phyloP scores from a whole-genome alignment of 352 stramenopile species.

The Phytophthora palmivora region DNA sequence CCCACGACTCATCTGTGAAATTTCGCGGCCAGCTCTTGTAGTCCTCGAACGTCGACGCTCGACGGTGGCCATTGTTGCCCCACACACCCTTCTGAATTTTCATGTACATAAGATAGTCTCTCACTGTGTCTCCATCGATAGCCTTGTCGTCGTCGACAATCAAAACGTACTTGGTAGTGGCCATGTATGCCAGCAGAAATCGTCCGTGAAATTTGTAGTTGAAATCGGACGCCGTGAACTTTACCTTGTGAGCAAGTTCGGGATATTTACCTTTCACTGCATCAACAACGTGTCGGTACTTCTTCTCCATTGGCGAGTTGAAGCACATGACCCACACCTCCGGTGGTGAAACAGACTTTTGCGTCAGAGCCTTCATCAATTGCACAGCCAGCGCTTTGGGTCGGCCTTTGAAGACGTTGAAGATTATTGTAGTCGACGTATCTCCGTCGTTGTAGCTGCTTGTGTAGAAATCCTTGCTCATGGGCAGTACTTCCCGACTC shows the following conservation, averaged over 20 bases:
- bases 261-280: neutral
- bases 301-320: constrained; percentile 24
- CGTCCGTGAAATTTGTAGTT: neutral
- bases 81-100: neutral
- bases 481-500: too few relatives aligned
- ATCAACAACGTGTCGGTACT: constrained; percentile 25
- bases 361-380: neutral
- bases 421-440: too few relatives aligned
- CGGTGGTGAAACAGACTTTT: neutral
- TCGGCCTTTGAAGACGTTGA: too few relatives aligned
- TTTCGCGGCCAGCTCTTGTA: constrained; percentile 70
- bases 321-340: neutral
- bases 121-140: neutral
- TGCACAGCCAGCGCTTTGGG: neutral
- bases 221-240: neutral
- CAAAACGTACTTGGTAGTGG: neutral
- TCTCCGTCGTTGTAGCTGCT: too few relatives aligned
- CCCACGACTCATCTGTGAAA: constrained; percentile 36
- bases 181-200: neutral
- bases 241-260: constrained; percentile 11
- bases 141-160: neutral
- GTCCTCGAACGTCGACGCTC: constrained; percentile 41
- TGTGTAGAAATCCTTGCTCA: too few relatives aligned
- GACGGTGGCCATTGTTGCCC: constrained; percentile 18
- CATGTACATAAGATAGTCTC: neutral